Evolutionary conservation across 306 rosid genomes (phyloP).

Genomic region (Psophocarpus tetragonolobus): DNA sequence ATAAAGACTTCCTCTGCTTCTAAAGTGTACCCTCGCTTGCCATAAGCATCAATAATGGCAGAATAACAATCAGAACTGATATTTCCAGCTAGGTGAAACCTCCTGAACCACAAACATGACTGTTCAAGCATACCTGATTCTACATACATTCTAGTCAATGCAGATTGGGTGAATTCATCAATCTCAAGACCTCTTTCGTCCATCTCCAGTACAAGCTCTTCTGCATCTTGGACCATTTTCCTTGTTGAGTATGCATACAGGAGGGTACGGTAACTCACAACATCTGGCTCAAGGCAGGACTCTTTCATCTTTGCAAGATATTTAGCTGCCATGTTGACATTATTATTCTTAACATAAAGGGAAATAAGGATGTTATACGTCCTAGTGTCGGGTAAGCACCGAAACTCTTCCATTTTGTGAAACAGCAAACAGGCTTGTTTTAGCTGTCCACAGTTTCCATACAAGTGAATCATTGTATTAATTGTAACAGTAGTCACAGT

Average conservation of each 20-base stretch:
- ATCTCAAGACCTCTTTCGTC: constrained; percentile 64
- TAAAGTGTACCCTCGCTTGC: constrained; percentile 56
- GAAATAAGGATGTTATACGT: constrained; percentile 80
- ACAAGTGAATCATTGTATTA: constrained; percentile 84
- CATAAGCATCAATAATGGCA: constrained; percentile 81
- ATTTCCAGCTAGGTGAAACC: constrained; percentile 62
- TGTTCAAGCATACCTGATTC: constrained; percentile 59
- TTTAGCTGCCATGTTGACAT: constrained; percentile 55
- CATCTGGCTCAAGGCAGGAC: constrained; percentile 58
- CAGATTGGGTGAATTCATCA: constrained; percentile 79
- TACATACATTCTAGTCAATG: constrained; percentile 78
- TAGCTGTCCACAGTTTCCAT: constrained; percentile 62
- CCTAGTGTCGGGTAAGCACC: constrained; percentile 62
- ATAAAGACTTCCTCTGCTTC: constrained; percentile 80
- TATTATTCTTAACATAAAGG: constrained; percentile 51
- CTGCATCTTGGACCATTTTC: constrained; percentile 65
- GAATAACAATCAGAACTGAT: constrained; percentile 75
- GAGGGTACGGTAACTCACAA: constrained; percentile 76
- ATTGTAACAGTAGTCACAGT: constrained; percentile 68
- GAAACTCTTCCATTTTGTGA: constrained; percentile 73
- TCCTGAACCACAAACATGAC: constrained; percentile 77
- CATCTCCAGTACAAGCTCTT: constrained; percentile 68
- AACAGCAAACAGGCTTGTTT: constrained; percentile 55
- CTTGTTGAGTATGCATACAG: constrained; percentile 69
- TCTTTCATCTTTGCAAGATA: constrained; percentile 65